Base-by-base conservation (phyloP, 805 yeast species). In the Zygoascus biomembranicola region DNA sequence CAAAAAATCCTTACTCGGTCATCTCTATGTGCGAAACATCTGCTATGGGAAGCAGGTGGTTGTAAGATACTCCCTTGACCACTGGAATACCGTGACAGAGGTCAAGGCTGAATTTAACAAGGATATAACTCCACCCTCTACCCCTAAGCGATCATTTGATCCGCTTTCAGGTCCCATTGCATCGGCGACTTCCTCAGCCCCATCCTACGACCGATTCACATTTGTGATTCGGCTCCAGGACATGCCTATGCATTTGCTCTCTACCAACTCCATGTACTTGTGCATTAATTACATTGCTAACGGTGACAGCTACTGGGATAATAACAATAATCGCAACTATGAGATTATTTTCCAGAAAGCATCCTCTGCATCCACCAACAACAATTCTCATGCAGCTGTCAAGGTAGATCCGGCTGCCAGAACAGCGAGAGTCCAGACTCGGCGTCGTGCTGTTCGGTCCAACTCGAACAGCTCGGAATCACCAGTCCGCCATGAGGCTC, bases 41-140 rank as follows among this genome's bases (percentile, higher is more conserved):
- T 74, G 84, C 10, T 90, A 74, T 68, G 76, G 80, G 37, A 90
- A 90, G 67, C 64, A 69, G 28, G 85, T 92, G 18, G 77, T 80
- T 14, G 77, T 87, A 14, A 75, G 90, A 52, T 90, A 88, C 69
- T 80, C 96, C 0, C 73, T 82, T 58, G 89, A 92, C 66, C 70
- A 75, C 61, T 90, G 98, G 98, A 72, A 71, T 44, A 83, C 95
- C 0, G 79, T 83, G 20, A 75, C 81, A 43, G 92, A 86, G 64
- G 77, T 84, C 32, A 81, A 80, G 43, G 85, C 90, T 3, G 59
- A 64, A 2, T 89, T 79, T 69, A 73, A 77, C 2, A 76, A 78
- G 2, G 88, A 84, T 55, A 63, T 76, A 11, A 63, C 68, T 16
- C 59, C 60, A 43, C 64, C 60, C 46, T 56, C 46, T 8, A 23